These are phyloP conservation scores for Wickerhamomyces tratensis DNA, from an alignment of 805 yeast species.

Conservation along the genomic window DNA sequence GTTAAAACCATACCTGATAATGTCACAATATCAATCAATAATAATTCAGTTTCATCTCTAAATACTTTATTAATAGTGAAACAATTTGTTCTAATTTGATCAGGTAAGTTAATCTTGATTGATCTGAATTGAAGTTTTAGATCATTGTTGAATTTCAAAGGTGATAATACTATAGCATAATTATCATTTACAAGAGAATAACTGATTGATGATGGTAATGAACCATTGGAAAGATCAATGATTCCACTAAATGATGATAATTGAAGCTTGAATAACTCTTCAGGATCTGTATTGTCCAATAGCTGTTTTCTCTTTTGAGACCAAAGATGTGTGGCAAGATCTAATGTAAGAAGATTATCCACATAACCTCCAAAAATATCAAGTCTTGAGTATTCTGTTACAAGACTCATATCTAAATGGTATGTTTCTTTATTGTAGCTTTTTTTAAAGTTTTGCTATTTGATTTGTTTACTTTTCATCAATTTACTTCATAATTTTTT, in stretches of 20 bases:
- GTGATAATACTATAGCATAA: slow-evolving; percentile 9
- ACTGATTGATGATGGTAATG: slow-evolving; percentile 24
- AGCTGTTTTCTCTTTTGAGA: neutral
- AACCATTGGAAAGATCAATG: slow-evolving; percentile 22
- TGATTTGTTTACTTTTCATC: too few species aligned
- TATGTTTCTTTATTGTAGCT: too few species aligned
- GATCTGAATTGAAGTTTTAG: slow-evolving; percentile 9
- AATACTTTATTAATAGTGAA: slow-evolving; percentile 24
- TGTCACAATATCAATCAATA: slow-evolving; percentile 48
- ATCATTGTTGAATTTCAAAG: slow-evolving; percentile 15
- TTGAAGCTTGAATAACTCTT: slow-evolving; percentile 8
- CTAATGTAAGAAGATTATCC: neutral
- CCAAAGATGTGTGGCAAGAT: neutral
- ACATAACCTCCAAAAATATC: neutral
- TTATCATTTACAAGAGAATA: slow-evolving; percentile 12
- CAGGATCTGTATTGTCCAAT: slow-evolving; percentile 9
- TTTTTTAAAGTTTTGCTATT: too few species aligned
- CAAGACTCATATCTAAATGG: too few species aligned
- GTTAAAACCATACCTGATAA: slow-evolving; percentile 43
- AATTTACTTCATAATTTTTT: too few species aligned
- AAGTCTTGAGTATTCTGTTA: neutral
- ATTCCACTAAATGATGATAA: slow-evolving; percentile 11
- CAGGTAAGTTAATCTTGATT: slow-evolving; percentile 28
- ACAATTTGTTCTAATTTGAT: slow-evolving; percentile 25
- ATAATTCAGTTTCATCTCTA: slow-evolving; percentile 11